phyloP scores from a whole-genome alignment of 345 rosid species.

The Lagerstroemia speciosa region DNA sequence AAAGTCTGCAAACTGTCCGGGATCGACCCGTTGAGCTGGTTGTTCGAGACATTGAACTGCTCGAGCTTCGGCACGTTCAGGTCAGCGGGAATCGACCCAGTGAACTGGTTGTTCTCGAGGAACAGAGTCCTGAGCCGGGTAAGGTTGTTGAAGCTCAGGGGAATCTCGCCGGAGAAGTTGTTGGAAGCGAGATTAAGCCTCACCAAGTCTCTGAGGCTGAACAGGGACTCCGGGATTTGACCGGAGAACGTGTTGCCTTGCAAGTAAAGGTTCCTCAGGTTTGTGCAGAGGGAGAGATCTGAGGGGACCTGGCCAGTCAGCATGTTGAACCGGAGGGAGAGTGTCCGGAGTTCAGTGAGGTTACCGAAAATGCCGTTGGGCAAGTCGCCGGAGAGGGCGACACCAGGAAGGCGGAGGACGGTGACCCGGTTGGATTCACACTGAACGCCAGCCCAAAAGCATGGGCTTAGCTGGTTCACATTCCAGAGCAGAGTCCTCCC shows the following conservation, averaged over 20 bases:
- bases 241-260: conserved; percentile 40
- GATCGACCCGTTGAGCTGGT: conserved; percentile 73
- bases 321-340: conserved; percentile 37
- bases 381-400: conserved; percentile 27
- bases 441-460: conserved; percentile 32
- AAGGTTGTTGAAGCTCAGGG: conserved; percentile 18
- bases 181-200: conserved; percentile 29
- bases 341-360: conserved; percentile 28
- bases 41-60: conserved; percentile 80
- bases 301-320: conserved; percentile 32
- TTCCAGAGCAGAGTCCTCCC: conserved; percentile 45
- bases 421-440: conserved; percentile 27
- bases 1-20: conserved; percentile 42
- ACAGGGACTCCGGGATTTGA: conserved; percentile 26
- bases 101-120: conserved; percentile 24
- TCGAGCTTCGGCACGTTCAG: conserved; percentile 26
- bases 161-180: conserved; percentile 27
- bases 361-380: conserved; percentile 33
- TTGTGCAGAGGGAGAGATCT: conserved; percentile 29
- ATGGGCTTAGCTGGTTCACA: conserved; percentile 20
- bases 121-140: conserved; percentile 23
- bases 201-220: conserved; percentile 21
- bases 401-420: conserved; percentile 30
- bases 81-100: conserved; percentile 28
- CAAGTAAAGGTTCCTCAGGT: conserved; percentile 33